Evolutionary conservation across 176 grass and related monocot genomes (phyloP).

Genomic region (Oryza meyeriana): DNA sequence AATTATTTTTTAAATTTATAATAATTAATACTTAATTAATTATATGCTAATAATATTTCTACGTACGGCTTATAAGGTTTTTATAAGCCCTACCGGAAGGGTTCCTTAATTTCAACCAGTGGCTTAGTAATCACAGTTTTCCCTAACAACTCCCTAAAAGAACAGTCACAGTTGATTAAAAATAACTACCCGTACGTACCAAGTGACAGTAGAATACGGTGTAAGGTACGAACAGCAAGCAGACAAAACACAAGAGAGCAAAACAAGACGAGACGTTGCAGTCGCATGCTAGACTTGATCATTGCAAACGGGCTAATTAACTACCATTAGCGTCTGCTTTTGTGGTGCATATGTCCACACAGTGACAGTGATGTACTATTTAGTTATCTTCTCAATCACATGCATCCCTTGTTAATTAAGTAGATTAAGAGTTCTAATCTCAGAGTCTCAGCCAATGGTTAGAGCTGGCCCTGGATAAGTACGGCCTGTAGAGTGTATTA

Average conservation of each 20-base stretch:
- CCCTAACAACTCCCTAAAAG: not conserved
- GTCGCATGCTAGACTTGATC: conserved; percentile 12
- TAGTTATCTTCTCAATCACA: not conserved
- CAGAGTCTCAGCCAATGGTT: conserved; percentile 21
- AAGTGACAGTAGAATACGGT: not conserved
- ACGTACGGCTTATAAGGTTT: too few relatives aligned
- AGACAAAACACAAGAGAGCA: conserved; percentile 12
- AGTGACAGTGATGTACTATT: not conserved
- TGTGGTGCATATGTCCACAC: not conserved
- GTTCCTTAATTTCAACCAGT: not conserved
- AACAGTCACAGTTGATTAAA: not conserved
- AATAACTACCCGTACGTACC: not conserved
- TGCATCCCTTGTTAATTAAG: not conserved
- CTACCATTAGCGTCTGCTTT: not conserved
- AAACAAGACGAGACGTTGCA: not conserved
- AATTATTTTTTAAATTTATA: too few relatives aligned
- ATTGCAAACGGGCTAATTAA: not conserved
- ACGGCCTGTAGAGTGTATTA: not conserved
- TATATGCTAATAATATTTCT: too few relatives aligned
- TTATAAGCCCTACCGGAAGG: too few relatives aligned
- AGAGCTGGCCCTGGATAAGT: conserved; percentile 18
- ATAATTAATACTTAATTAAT: too few relatives aligned
- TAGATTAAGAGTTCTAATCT: not conserved
- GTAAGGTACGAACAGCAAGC: conserved; percentile 4
- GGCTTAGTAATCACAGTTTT: not conserved